These are phyloP conservation scores for Ploettnerulaceae sp. DNA, from an alignment of 2,329 filamentous ascomycete genomes.

Conservation along the genomic window DNA sequence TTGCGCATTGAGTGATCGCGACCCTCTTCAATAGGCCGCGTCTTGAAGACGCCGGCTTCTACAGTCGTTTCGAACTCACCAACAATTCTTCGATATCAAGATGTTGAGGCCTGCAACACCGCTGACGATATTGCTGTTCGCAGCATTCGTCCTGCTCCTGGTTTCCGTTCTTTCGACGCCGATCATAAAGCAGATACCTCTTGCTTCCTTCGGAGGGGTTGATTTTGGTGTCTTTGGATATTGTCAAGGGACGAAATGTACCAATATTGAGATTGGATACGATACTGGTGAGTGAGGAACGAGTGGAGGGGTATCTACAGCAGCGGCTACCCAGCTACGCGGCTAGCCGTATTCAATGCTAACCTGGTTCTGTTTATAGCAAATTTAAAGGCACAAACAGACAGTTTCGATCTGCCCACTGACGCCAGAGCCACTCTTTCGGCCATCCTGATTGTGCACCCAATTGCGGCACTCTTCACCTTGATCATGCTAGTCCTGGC, in stretches of 20 bases:
- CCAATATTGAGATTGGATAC: slow-evolving; percentile 76
- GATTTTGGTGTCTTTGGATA: slow-evolving; percentile 92
- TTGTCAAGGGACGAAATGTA: slow-evolving; percentile 65
- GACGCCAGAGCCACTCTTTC: slow-evolving; percentile 63
- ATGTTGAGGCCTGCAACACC: slow-evolving; percentile 87
- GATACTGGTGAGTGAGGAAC: slow-evolving; percentile 60
- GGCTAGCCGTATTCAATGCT: slow-evolving; percentile 7
- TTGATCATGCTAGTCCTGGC: slow-evolving; percentile 80
- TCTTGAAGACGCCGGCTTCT: slow-evolving; percentile 42
- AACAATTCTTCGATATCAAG: slow-evolving; percentile 30
- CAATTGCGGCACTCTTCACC: slow-evolving; percentile 80
- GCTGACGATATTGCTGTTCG: slow-evolving; percentile 76
- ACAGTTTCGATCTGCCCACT: slow-evolving; percentile 51
- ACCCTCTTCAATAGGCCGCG: slow-evolving; percentile 34
- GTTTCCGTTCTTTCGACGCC: slow-evolving; percentile 89
- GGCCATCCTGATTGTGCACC: slow-evolving; percentile 85
- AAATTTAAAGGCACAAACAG: slow-evolving; percentile 22
- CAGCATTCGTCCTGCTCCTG: slow-evolving; percentile 79
- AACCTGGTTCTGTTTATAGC: slow-evolving; percentile 18
- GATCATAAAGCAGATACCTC: slow-evolving; percentile 76
- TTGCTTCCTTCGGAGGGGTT: slow-evolving; percentile 71
- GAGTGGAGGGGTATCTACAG: not conserved
- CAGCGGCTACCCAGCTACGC: not conserved
- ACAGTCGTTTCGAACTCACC: slow-evolving; percentile 21
- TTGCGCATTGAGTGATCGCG: slow-evolving; percentile 14